Base-by-base conservation (phyloP, 2,329 filamentous ascomycete genomes). In the Plenodomus biglobosus region DNA sequence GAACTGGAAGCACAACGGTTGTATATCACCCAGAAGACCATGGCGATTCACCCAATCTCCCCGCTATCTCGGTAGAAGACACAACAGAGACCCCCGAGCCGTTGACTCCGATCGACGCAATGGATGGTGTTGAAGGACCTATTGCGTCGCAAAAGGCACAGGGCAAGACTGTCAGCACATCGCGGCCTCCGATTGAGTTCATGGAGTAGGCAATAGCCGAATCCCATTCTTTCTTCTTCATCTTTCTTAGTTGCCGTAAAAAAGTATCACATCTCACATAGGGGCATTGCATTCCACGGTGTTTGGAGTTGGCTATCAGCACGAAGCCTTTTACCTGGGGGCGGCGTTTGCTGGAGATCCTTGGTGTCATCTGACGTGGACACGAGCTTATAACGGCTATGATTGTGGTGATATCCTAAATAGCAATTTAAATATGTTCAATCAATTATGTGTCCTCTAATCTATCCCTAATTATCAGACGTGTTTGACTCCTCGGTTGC, bases 11-110 rank as follows among this genome's bases (percentile, higher is more conserved):
- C 61, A 79, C 80, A 24, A 85, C 82, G 1, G 74, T 85, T 37
- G 82, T 86, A 41, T 86, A 83, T 62, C 75, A 85, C 53, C 84
- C 84, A 0, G 77, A 82, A 45, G 79, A 84, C 37, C 82, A 86
- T 55, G 83, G 83, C 2, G 74, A 80, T 48, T 82, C 77, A 46
- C 81, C 82, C 0, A 74, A 78, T 53, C 66, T 86, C 34, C 84
- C 84, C 1, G 82, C 81, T 1, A 85, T 86, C 32, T 80, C 82
- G 61, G 82, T 86, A 2, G 82, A 85, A 65, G 83, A 86, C 66
- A 83, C 79, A 11, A 82, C 75, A 2, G 72, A 69, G 24, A 73
- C 66, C 21, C 74, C 76, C 2, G 75, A 72, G n/a, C 69, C 72
- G n/a, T 59, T 77, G 48, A 76, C 74, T 32, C 79, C 81, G 22